Evolutionary conservation across 1,284 basidiomycete species (phyloP), one percentile per base, ranked within the genome.

Genomic region (Cryptococcus wingfieldii): DNA sequence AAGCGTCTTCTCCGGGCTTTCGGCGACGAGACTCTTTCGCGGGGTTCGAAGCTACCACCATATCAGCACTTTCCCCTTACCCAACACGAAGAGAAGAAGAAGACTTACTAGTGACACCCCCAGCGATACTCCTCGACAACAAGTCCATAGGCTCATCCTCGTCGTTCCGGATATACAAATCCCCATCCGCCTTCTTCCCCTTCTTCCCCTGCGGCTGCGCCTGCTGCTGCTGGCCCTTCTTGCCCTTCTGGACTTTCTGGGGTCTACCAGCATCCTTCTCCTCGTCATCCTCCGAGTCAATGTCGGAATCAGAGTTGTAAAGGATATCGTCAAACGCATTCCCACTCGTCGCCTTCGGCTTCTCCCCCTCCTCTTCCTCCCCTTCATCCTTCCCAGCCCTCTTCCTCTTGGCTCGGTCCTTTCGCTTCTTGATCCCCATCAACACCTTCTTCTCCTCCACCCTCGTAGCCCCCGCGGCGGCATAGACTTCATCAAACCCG

Each of bases 61-160:
- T 25, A 6, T 42, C n/a, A 41, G 31, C 46, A 34, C 31, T 7
- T 34, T 49, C 27, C 37, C 51, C 50, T 9, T 45, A 13, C 43
- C 27, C 28, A 49, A 51, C 18, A 47, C 38, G 50, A 38, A 31
- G 31, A 27, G 7, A 7, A 50, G 23, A 13, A 43, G 14, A 50
- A 38, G 45, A 77, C 87, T 62, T 71, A 90, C 90, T 84, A 5
- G 86, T 87, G 18, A 94, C 80, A 49, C 85, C 83, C 34, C 88
- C 83, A 16, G 87, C 86, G 54, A 71, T 86, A 82, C 58, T 72
- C 44, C 93, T 88, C 57, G 91, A 86, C 6, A 99, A 80, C 54
- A 99, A 81, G 79, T 99, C 95, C 85, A 97, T 90, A 1, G 96
- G 95, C 65, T 94, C 87, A 68, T 98, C 91, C 55, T 91, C 87